Base-by-base conservation (phyloP, 306 rosid genomes). In the Cucurbita ficifolia region DNA sequence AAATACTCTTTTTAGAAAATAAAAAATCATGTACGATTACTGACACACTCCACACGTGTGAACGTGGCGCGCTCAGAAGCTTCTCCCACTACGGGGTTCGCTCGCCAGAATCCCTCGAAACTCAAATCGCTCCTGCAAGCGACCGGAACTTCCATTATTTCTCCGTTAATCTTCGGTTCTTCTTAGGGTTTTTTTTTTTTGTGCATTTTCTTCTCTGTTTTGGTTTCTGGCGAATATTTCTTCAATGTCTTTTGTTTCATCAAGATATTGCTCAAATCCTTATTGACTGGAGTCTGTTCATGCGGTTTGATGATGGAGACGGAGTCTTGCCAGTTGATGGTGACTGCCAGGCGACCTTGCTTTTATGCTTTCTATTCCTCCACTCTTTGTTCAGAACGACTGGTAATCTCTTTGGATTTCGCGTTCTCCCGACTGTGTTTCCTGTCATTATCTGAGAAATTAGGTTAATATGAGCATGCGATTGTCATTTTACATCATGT, bases 291-390 rank as follows among this genome's bases (percentile, higher is more conserved):
- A 72, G 29, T 74, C 57, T 36, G 58, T 22, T 65, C 65, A 76
- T 59, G 8, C 40, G 56, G 75, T 59, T 75, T 77, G 14, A 87
- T 77, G 11, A 87, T 83, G 96, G 96, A 76, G 0, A 81, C 80
- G 42, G 89, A 75, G 75, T 62, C 74, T 74, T 76, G 64, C 57
- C 82, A 74, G 75, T 79, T 68, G 24, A 84, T 75, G 85, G 61
- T 83, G 19, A 87, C 79, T 75, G 83, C 70, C 76, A 88, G 87
- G 81, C 85, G 73, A 78, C 96, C 95, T 87, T 84, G 84, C 79
- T 92, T 92, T 85, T 89, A 83, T 74, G 83, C 84, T 67, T 79
- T 88, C 51, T 89, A 80, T 84, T 89, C 96, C 24, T 73, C 92
- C 49, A 73, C 84, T 68, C 75, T 81, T 38, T 79, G 79, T 83